phyloP scores from a whole-genome alignment of 139 green algal genomes.

The Trebouxia sp. region DNA sequence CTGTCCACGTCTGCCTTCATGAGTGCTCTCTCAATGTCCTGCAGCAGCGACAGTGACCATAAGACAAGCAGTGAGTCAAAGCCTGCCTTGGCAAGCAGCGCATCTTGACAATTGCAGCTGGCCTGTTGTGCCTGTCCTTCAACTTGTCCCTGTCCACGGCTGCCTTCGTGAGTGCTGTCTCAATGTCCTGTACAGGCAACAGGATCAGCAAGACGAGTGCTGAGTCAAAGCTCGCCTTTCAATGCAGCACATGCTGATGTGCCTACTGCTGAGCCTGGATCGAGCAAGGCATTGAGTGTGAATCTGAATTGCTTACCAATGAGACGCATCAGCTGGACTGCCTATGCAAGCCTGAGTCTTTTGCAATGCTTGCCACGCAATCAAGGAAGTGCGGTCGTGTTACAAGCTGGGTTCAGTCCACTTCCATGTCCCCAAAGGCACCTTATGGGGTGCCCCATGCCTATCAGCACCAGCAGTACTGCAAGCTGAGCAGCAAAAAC shows the following conservation, averaged over 20 bases:
- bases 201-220: background rate
- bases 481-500: too few species aligned
- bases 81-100: background rate
- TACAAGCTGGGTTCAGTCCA: too few species aligned
- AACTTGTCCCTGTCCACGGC: constrained; percentile 82
- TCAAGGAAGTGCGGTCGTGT: too few species aligned
- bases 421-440: too few species aligned
- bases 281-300: too few species aligned
- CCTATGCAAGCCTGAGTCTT: too few species aligned
- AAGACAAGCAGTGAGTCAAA: background rate
- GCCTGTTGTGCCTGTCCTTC: constrained; percentile 55
- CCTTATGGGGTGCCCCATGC: too few species aligned
- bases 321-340: too few species aligned
- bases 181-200: constrained; percentile 70
- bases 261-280: too few species aligned
- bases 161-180: constrained; percentile 82
- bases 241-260: constrained; percentile 39
- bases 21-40: constrained; percentile 87
- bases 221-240: background rate
- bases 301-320: too few species aligned
- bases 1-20: constrained; percentile 83
- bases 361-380: too few species aligned
- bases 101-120: constrained; percentile 60
- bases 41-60: background rate
- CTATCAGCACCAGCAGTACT: too few species aligned